A percentile compares a stretch with the other conserved stretches of the same genome.
phyloP scores from a whole-genome alignment of 768 basidiomycete species.

The Crassisporium funariophilum region DNA sequence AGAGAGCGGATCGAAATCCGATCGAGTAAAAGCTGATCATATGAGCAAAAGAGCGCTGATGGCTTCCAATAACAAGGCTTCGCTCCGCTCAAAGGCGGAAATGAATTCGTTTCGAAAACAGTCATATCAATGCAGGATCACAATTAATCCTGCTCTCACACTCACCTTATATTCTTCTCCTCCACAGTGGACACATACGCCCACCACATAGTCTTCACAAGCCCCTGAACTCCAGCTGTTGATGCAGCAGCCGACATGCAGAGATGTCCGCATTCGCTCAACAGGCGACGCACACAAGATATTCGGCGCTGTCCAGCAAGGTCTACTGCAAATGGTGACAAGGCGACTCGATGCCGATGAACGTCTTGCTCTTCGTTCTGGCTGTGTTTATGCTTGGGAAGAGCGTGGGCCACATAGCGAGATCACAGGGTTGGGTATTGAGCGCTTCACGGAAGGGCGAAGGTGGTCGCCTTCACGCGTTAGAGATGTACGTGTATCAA shows the following conservation, averaged over 20 bases:
- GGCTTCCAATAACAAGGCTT: neutral
- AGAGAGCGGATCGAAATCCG: too few relatives aligned
- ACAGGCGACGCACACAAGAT: conserved; percentile 80
- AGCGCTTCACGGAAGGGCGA: conserved; percentile 83
- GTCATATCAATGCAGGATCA: neutral
- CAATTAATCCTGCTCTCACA: neutral
- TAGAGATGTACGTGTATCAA: conserved; percentile 60
- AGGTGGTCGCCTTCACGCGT: conserved; percentile 85
- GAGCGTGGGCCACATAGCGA: conserved; percentile 74
- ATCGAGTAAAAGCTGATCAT: neutral
- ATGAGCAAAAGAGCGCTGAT: neutral
- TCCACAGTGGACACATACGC: conserved; percentile 6
- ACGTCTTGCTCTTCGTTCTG: conserved; percentile 55
- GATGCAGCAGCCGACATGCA: conserved; percentile 77
- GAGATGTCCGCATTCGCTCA: conserved; percentile 72
- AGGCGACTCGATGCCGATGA: conserved; percentile 80
- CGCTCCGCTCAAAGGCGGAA: neutral
- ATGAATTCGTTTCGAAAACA: neutral
- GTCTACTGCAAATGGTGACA: conserved; percentile 69
- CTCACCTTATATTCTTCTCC: neutral
- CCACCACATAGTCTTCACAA: conserved; percentile 15
- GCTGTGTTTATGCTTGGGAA: conserved; percentile 71
- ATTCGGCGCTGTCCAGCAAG: conserved; percentile 69
- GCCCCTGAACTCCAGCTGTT: too few relatives aligned
- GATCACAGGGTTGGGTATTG: conserved; percentile 78